Evolutionary conservation across 768 basidiomycete species (phyloP), one percentile per base, ranked within the genome.

Genomic region (Melanogaster broomeanus): DNA sequence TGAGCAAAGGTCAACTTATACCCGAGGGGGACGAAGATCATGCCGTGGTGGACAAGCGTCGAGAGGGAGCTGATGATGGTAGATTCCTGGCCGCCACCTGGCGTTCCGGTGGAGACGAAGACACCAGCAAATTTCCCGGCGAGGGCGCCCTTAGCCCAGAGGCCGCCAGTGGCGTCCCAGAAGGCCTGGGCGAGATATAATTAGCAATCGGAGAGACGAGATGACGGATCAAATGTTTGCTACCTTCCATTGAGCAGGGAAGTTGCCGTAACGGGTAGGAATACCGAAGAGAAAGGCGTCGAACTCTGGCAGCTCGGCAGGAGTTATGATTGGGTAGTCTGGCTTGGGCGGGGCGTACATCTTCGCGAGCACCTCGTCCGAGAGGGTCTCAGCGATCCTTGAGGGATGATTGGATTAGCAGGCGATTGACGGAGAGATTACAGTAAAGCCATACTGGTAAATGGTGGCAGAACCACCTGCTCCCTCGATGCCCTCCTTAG

Each of bases 361-460:
- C 65, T 79, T 79, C 42, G 64, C 61, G 35, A 93, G 76, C 43
- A 92, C 65, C 7, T 90, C 87, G 10, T 76, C 64, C 3, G 86
- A 61, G 44, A 95, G 85, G 0, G 91, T 95, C 74, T 95, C 93
- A 45, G 83, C 61, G 52, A 95, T 79, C 68, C 88, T 90, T 21
- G 2, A n/a, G 19, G 30, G 12, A 42, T 9, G 28, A 7, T 1
- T 31, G 51, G 53, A 28, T 55, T 15, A 44, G 35, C 1, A 0
- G 6, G 4, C 3, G 11, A 21, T 16, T 2, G 18, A 21, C 6
- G 27, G 13, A 49, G 1, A 28, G 43, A 19, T 33, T n/a, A n/a
- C n/a, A n/a, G 3, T 13, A 0, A 19, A 19, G 2, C 72, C 79
- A 48, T 63, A 83, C 84, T 84, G 83, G 61, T 72, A 79, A 55